Conservation (phyloP, 306 rosid species). For the Boehmeria nivea region DNA sequence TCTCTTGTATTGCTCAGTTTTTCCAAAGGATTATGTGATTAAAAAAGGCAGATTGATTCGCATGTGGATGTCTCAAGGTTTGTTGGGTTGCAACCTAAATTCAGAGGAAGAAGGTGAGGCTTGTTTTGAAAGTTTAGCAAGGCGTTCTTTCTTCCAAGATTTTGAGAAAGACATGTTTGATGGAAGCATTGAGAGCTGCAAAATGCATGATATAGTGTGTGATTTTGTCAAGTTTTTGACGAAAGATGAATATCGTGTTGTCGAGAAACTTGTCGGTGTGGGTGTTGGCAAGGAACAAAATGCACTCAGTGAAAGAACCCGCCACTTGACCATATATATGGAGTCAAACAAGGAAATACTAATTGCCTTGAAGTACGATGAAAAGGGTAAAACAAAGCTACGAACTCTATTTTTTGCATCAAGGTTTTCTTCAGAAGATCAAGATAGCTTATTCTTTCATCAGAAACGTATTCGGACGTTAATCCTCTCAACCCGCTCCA, state of each 20-base stretch:
- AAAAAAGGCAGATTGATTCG: background rate
- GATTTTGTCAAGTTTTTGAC: constrained; percentile 10
- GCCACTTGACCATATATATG: background rate
- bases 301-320: background rate
- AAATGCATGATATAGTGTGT: constrained; percentile 20
- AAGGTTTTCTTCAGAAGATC: background rate
- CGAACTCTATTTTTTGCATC: background rate
- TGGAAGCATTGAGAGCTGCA: background rate
- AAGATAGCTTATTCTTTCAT: background rate
- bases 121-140: constrained; percentile 5
- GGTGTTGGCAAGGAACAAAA: background rate
- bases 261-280: background rate
- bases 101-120: background rate
- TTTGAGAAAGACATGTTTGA: background rate
- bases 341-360: background rate
- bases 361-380: too few species aligned
- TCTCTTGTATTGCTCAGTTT: constrained; percentile 5
- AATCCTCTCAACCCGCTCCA: background rate
- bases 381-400: too few species aligned
- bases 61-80: constrained; percentile 19
- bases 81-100: background rate
- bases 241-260: background rate
- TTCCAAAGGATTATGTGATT: constrained; percentile 13
- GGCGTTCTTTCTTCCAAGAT: constrained; percentile 7
- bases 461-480: background rate